phyloP scores from a whole-genome alignment of 2,329 filamentous ascomycete genomes.

The Neopestalotiopsis rosae region DNA sequence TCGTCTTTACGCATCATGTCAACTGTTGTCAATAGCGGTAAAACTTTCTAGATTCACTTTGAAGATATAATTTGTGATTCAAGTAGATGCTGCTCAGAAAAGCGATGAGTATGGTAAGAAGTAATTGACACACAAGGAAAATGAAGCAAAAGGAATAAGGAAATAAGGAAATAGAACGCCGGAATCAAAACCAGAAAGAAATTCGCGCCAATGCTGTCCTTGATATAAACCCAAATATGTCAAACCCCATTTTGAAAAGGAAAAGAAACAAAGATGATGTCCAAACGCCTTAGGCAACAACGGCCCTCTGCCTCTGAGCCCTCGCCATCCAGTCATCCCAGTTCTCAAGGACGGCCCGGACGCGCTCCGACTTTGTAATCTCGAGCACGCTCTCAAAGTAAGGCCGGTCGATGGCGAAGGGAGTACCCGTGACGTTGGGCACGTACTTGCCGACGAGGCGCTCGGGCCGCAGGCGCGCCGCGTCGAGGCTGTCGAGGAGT shows the following conservation, averaged over 20 bases:
- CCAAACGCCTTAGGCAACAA: neutral
- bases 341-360: slow-evolving; percentile 27
- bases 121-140: neutral
- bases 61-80: too few species aligned
- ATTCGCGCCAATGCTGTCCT: neutral
- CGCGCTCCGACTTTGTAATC: slow-evolving; percentile 27
- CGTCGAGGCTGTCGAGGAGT: slow-evolving; percentile 30
- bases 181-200: neutral
- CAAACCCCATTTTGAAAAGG: neutral
- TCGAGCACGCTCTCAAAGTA: slow-evolving; percentile 31
- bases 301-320: slow-evolving; percentile 18
- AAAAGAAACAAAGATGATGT: too few species aligned
- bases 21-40: too few species aligned
- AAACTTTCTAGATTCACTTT: too few species aligned
- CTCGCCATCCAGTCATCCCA: slow-evolving; percentile 36
- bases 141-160: neutral
- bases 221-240: neutral
- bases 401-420: slow-evolving; percentile 33
- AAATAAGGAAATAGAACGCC: neutral
- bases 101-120: neutral
- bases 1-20: too few species aligned
- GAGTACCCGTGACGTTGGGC: slow-evolving; percentile 40
- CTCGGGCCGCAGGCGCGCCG: slow-evolving; percentile 29
- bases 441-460: slow-evolving; percentile 38
- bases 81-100: too few species aligned